Base-by-base conservation (phyloP, 2,329 filamentous ascomycete genomes). In the Macrophomina tecta region DNA sequence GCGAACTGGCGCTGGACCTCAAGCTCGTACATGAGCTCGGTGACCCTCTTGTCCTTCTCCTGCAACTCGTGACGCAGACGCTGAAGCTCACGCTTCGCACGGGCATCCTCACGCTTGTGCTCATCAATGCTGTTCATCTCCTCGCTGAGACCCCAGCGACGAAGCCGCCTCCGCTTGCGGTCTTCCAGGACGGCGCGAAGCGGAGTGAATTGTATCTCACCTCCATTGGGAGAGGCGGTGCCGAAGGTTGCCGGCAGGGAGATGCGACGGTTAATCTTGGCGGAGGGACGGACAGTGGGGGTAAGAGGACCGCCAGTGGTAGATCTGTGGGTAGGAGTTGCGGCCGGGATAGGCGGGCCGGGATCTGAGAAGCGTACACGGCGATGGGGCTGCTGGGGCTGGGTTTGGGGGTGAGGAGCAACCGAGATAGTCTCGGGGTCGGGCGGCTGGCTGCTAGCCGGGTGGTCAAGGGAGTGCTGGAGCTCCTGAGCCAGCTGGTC, bases 121-220 rank as follows among this genome's bases (percentile, higher is more conserved):
- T 77, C 73, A 30, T 79, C 76, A 60, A 79, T 75, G 36, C 72
- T 71, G 65, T 77, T 80, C 58, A 80, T 75, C 70, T 80, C 77
- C 67, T 82, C 78, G 70, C 78, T 79, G 6, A 79, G 73, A 61
- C 78, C 78, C 71, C 72, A 79, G 36, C 77, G 79, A 61, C 77
- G 77, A 18, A 81, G 76, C 46, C 79, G 78, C 51, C 78, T 79
- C 34, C 73, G 75, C 6, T 71, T 72, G 66, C 77, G 76, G 51
- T 69, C 67, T 36, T 76, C 75, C 5, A 79, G 69, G 16, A 77
- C 73, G 7, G 73, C 73, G 28, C 69, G 71, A 48, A 79, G 73
- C 14, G 77, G 77, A 2, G 73, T 72, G 60, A 75, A 79, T 69
- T 79, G 77, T 38, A 78, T 68, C 4, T 55, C 28, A 2, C 65